phyloP scores from a whole-genome alignment of 129 eudicot genomes.

The sunflower (Helianthus annuus) region DNA sequence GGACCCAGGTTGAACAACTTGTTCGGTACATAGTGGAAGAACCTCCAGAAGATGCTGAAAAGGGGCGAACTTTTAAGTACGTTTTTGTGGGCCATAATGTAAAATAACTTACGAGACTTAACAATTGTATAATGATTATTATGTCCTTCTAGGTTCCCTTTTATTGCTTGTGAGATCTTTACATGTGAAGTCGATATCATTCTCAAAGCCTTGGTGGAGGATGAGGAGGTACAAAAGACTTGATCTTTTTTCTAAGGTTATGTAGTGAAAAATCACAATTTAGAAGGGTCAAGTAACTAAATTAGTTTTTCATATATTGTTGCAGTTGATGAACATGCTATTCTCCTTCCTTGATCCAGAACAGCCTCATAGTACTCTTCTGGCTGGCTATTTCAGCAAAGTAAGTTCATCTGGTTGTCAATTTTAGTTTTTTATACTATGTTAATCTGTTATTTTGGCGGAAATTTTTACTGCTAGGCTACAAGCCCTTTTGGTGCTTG shows the following conservation, averaged over 20 bases:
- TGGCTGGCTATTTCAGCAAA: slow-evolving; percentile 98
- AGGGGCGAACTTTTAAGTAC: slow-evolving; percentile 74
- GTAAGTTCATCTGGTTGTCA: slow-evolving; percentile 32
- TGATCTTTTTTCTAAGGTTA: not conserved
- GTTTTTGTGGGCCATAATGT: slow-evolving; percentile 27
- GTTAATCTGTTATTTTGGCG: not conserved
- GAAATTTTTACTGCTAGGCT: not conserved
- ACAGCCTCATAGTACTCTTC: slow-evolving; percentile 65
- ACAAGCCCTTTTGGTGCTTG: not conserved
- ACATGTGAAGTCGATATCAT: slow-evolving; percentile 94
- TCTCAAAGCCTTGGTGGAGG: slow-evolving; percentile 88
- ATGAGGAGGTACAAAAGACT: slow-evolving; percentile 69
- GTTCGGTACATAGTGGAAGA: slow-evolving; percentile 83
- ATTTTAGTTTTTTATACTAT: not conserved
- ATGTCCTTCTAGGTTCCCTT: slow-evolving; percentile 68
- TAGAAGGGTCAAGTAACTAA: slow-evolving; percentile 17
- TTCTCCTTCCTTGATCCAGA: slow-evolving; percentile 90
- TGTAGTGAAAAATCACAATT: not conserved
- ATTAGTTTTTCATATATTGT: slow-evolving; percentile 20
- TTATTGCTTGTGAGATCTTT: slow-evolving; percentile 93
- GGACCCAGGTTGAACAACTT: slow-evolving; percentile 73
- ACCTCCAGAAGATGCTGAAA: slow-evolving; percentile 85
- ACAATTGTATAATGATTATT: slow-evolving; percentile 12
- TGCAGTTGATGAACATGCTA: slow-evolving; percentile 82
- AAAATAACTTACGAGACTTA: not conserved